These are phyloP conservation scores for Lactuca sativa DNA, from an alignment of 129 eudicot species.

Conservation along the genomic window DNA sequence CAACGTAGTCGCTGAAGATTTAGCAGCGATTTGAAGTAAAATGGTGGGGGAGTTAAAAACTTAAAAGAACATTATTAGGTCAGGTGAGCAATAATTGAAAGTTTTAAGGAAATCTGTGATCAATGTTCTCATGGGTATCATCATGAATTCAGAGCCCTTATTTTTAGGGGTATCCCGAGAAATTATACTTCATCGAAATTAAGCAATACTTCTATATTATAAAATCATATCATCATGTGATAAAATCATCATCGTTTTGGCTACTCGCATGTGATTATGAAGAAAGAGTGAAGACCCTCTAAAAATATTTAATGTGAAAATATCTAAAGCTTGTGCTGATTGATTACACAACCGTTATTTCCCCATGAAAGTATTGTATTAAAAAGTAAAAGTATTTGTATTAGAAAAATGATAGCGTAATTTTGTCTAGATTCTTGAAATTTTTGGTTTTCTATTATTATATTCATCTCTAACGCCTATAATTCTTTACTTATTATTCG, in stretches of 20 bases:
- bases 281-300: slow-evolving; percentile 3
- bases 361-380: not conserved
- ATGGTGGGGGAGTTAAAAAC: not conserved
- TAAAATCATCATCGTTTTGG: slow-evolving; percentile 33
- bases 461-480: not conserved
- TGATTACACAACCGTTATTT: not conserved
- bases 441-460: too few relatives aligned
- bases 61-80: slow-evolving; percentile 20
- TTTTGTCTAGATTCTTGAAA: not conserved
- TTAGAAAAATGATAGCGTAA: not conserved
- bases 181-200: slow-evolving; percentile 11
- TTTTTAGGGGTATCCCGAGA: slow-evolving; percentile 35
- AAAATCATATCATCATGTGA: slow-evolving; percentile 34
- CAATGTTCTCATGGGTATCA: slow-evolving; percentile 28
- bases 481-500: not conserved
- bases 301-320: slow-evolving; percentile 3
- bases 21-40: slow-evolving; percentile 27
- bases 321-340: slow-evolving; percentile 19
- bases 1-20: slow-evolving; percentile 25
- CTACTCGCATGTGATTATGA: slow-evolving; percentile 31
- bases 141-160: slow-evolving; percentile 36
- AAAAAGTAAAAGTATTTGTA: too few relatives aligned
- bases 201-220: slow-evolving; percentile 1
- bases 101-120: slow-evolving; percentile 37
- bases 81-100: slow-evolving; percentile 32